Conservation (phyloP, 2,329 filamentous ascomycete genomes). For the Colletotrichum trifolii region DNA sequence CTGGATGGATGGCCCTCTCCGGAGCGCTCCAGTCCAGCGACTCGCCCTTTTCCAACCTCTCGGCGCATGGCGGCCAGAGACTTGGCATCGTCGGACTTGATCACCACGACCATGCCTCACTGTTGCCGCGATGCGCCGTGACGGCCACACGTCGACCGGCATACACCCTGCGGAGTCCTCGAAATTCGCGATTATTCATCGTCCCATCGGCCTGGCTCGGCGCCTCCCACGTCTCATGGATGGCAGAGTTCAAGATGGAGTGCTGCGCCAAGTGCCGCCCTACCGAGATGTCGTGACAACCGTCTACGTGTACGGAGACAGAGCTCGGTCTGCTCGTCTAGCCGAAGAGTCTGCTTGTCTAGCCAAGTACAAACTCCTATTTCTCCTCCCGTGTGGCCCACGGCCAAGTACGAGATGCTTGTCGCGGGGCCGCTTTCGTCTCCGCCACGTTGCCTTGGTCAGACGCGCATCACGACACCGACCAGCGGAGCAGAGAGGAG, state of each 20-base stretch:
- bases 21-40: no score
- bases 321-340: slow-evolving; percentile 1
- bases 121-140: not conserved
- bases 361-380: no score
- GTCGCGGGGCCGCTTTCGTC: not conserved
- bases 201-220: not conserved
- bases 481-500: no score
- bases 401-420: not conserved
- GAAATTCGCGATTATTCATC: no score
- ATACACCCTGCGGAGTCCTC: not conserved
- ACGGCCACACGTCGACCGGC: slow-evolving; percentile 3
- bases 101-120: not conserved
- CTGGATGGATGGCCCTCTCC: not conserved
- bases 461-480: not conserved
- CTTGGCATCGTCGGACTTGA: not conserved
- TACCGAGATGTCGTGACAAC: slow-evolving; percentile 8
- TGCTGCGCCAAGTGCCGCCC: not conserved
- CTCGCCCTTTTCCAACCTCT: not conserved
- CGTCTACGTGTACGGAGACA: not conserved
- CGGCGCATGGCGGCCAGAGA: slow-evolving; percentile 15
- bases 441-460: slow-evolving; percentile 3
- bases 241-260: slow-evolving; percentile 9
- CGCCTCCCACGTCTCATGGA: slow-evolving; percentile 4
- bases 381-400: not conserved
- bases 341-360: not conserved